Percentiles rank a stretch among this genome's conserved stretches.
phyloP scores from a whole-genome alignment of 73 alveolate species.

The Diophrys sp. region DNA sequence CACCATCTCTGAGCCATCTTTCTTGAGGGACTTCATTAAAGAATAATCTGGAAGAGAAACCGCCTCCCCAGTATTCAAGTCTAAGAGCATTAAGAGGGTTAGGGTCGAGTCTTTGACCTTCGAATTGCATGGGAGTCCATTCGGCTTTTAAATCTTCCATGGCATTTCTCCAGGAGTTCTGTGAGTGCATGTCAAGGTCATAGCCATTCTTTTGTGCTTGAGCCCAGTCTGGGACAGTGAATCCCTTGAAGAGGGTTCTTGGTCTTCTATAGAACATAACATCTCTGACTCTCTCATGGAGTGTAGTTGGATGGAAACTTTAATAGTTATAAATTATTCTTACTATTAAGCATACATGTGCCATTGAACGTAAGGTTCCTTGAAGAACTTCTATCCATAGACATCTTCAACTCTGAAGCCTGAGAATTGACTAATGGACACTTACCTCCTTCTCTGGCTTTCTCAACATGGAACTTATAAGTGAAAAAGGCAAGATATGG shows the following conservation, averaged over 20 bases:
- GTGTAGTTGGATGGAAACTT: slow-evolving; percentile 53
- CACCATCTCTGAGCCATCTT: slow-evolving; percentile 48
- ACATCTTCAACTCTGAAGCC: slow-evolving; percentile 53
- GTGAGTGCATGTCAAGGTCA: slow-evolving; percentile 44
- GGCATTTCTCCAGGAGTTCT: slow-evolving; percentile 50
- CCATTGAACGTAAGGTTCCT: slow-evolving; percentile 50
- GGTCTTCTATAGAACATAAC: slow-evolving; percentile 49
- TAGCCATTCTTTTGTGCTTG: slow-evolving; percentile 37
- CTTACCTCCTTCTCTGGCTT: slow-evolving; percentile 57
- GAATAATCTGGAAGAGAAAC: slow-evolving; percentile 44
- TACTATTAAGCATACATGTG: slow-evolving; percentile 54
- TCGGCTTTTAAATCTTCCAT: slow-evolving; percentile 45
- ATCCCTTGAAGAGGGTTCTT: slow-evolving; percentile 58
- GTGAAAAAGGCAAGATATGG: slow-evolving; percentile 56
- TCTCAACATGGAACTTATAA: slow-evolving; percentile 61
- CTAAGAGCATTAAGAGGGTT: slow-evolving; percentile 42
- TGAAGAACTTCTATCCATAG: slow-evolving; percentile 40
- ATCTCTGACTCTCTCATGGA: slow-evolving; percentile 52
- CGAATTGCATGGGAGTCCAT: slow-evolving; percentile 56
- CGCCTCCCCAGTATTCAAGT: slow-evolving; percentile 52
- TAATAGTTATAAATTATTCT: not conserved
- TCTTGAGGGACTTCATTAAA: slow-evolving; percentile 54
- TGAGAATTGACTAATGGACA: slow-evolving; percentile 8
- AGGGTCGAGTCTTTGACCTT: slow-evolving; percentile 54
- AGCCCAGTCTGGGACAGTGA: slow-evolving; percentile 63